Evolutionary conservation across 2,329 filamentous ascomycete genomes (phyloP).

Genomic region (Tympanopsis confertula): DNA sequence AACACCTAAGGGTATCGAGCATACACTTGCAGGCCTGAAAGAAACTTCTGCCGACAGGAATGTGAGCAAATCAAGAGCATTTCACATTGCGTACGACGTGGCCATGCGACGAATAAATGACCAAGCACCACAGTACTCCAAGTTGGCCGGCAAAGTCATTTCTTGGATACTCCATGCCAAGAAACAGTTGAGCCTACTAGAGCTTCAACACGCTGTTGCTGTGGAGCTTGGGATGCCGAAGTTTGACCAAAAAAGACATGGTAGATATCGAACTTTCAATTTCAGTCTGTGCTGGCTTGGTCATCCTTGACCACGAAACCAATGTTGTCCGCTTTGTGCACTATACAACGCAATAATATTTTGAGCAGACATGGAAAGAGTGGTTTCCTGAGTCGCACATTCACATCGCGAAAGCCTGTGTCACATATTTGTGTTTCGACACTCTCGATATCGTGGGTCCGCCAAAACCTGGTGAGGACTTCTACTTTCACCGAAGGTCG

Average conservation of each 20-base stretch:
- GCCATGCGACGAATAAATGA: neutral
- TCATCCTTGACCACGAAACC: slow-evolving; percentile 13
- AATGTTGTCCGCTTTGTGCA: slow-evolving; percentile 13
- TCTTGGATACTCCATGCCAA: neutral
- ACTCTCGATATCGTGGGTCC: no score
- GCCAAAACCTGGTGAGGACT: neutral
- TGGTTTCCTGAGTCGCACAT: slow-evolving; percentile 7
- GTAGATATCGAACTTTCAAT: slow-evolving; percentile 6
- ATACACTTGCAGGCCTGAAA: no score
- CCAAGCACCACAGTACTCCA: neutral
- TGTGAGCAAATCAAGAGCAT: no score
- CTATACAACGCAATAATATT: slow-evolving; percentile 15
- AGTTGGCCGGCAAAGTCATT: neutral
- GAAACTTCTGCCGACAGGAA: no score
- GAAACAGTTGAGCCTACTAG: neutral
- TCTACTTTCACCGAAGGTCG: no score
- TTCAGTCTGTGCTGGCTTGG: slow-evolving; percentile 12
- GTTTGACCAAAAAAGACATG: slow-evolving; percentile 2
- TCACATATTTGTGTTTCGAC: neutral
- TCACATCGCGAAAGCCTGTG: slow-evolving; percentile 6
- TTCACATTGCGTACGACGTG: no score
- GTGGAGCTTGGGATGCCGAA: neutral
- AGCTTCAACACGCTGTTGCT: neutral
- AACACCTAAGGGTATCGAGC: no score
- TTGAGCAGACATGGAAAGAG: slow-evolving; percentile 5